Conservation (phyloP, 352 stramenopile species). For the Phytophthora pseudosyringae region DNA sequence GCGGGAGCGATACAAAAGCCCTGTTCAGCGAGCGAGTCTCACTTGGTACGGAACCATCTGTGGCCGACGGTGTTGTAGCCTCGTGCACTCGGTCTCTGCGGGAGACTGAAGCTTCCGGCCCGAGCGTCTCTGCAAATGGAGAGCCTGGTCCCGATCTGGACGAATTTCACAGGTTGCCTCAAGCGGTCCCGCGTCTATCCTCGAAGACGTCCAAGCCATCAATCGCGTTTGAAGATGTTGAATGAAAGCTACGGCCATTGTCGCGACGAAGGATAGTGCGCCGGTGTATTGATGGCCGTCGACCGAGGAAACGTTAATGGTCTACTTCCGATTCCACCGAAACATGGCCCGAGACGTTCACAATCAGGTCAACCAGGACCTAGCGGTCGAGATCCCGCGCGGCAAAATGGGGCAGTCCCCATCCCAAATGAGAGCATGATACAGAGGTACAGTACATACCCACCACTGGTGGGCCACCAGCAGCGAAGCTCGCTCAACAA, state of each 20-base stretch:
- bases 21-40: conserved; percentile 1
- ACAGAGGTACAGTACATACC: not conserved
- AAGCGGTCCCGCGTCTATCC: conserved; percentile 21
- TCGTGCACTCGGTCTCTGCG: conserved; percentile 14
- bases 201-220: conserved; percentile 8
- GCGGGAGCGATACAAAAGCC: conserved; percentile 22
- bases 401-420: not conserved
- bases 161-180: conserved; percentile 16
- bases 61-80: conserved; percentile 19
- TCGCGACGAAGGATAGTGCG: conserved; percentile 6
- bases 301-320: not conserved
- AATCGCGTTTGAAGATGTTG: conserved; percentile 15
- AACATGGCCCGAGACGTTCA: not conserved
- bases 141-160: conserved; percentile 27
- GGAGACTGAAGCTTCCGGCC: conserved; percentile 15
- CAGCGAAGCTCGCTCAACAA: conserved; percentile 5
- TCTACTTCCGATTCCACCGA: conserved; percentile 3
- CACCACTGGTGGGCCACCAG: too few species aligned
- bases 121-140: conserved; percentile 14
- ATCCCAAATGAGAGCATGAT: conserved; percentile 15
- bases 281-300: not conserved
- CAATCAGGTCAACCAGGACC: conserved; percentile 1
- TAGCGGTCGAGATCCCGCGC: conserved; percentile 1
- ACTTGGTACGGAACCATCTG: conserved; percentile 28
- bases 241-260: conserved; percentile 7